Evolutionary conservation across 179 eudicot species (phyloP).

Genomic region (Nepenthes alata): DNA sequence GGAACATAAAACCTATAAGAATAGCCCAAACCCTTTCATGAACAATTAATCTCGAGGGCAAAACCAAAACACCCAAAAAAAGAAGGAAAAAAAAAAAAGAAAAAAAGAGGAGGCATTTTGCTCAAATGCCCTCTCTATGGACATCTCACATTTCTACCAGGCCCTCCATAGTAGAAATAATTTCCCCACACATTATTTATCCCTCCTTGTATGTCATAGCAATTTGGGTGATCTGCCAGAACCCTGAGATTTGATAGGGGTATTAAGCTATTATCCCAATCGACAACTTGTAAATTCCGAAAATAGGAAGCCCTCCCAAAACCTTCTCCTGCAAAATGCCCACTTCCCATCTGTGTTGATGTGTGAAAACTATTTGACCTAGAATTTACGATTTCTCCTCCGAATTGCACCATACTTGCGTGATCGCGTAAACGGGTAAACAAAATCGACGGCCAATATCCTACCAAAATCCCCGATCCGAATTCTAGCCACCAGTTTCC

Average conservation of each 20-base stretch:
- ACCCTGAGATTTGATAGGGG: constrained; percentile 41
- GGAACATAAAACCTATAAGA: constrained; percentile 12
- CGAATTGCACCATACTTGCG: constrained; percentile 63
- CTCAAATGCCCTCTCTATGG: constrained; percentile 11
- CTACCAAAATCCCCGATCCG: constrained; percentile 44
- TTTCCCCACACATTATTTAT: constrained; percentile 56
- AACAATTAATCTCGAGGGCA: not conserved
- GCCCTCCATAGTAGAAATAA: constrained; percentile 66
- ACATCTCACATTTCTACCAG: constrained; percentile 49
- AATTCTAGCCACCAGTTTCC: constrained; percentile 76
- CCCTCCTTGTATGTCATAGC: constrained; percentile 53
- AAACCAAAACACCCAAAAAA: not conserved
- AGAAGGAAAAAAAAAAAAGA: not conserved
- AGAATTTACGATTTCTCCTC: constrained; percentile 51
- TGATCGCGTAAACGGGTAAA: constrained; percentile 42
- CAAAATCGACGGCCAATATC: constrained; percentile 59
- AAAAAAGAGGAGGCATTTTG: not conserved
- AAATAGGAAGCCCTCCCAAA: constrained; percentile 54
- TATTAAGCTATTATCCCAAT: constrained; percentile 51
- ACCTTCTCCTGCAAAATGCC: constrained; percentile 53
- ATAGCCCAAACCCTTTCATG: constrained; percentile 16
- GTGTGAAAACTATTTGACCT: constrained; percentile 39
- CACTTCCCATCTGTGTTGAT: constrained; percentile 65
- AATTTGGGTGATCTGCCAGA: constrained; percentile 57
- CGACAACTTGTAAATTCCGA: constrained; percentile 50